Evolutionary conservation across 208 protist genomes (phyloP), one percentile per base, ranked within the genome.

Genomic region (Tritrichomonas foetus): DNA sequence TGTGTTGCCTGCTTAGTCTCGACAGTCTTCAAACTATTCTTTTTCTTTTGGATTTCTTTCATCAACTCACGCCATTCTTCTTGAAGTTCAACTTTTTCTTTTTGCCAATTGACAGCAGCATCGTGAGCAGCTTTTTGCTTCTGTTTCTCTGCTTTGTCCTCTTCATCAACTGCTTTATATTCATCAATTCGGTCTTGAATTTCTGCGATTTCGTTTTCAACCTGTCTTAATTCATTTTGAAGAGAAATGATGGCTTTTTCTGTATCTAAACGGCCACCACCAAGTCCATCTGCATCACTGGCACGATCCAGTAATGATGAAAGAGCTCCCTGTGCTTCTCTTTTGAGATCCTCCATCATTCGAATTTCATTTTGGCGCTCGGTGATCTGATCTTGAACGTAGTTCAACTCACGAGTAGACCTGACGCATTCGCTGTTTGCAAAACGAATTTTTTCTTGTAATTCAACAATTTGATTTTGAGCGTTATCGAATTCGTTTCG

Each of bases 241-340:
- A 82, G 36, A 50, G 74, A 82, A 8, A 82, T 3, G 50, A 82
- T 82, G 3, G 74, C n/a, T 49, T 82, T 82, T 82, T 82, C 74
- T 82, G 41, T 47, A 50, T 82, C 74, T 53, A 82, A 30, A 8
- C 74, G 33, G 30, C 74, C 74, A 50, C 74, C 74, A 9, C 33
- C 11, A 30, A 47, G 74, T n/a, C 13, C 39, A 50, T 30, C 41
- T 30, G 33, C 41, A 39, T 39, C 41, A 50, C 30, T 82, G 5
- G 41, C 33, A 39, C 74, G 74, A 8, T 82, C 74, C 50, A 47
- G 30, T n/a, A 82, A 30, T 50, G 74, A 30, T 20, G 39, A 20
- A 0, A 82, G 25, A n/a, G 74, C 74, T 30, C 50, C 14, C 30
- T 82, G 33, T 3, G 74, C 74, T 50, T 82, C 74, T 8, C 74